Percentiles rank a stretch among this genome's conserved stretches.
phyloP scores from a whole-genome alignment of 495 filamentous ascomycete species.

The Pseudoneurospora amorphoporcata region DNA sequence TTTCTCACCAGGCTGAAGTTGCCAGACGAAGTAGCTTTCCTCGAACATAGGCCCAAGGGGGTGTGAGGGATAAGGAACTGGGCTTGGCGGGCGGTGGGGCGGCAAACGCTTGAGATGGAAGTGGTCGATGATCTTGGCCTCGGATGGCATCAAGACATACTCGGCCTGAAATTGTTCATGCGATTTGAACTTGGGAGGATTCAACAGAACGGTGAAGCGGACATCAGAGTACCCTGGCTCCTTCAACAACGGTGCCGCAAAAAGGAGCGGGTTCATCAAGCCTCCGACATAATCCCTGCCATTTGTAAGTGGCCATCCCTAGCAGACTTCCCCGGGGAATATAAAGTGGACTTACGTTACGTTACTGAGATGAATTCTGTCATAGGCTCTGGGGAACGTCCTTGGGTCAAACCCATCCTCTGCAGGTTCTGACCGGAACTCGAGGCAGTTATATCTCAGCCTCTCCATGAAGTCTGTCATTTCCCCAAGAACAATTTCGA shows the following conservation, averaged over 20 bases:
- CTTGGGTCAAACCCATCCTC: constrained; percentile 2
- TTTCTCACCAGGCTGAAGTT: neutral
- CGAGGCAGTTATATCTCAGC: constrained; percentile 16
- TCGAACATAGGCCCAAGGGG: constrained; percentile 4
- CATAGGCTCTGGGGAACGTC: constrained; percentile 21
- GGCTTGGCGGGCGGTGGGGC: neutral
- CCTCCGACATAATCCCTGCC: constrained; percentile 30
- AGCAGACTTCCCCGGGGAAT: neutral
- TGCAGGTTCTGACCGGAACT: constrained; percentile 7
- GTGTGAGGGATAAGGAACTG: neutral
- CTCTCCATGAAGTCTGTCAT: constrained; percentile 22
- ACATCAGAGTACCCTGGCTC: constrained; percentile 10
- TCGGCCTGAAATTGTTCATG: constrained; percentile 22
- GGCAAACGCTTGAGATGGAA: constrained; percentile 10
- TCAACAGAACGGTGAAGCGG: constrained; percentile 17
- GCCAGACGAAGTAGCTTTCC: constrained; percentile 16
- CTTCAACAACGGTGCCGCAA: constrained; percentile 22
- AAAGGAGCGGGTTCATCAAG: constrained; percentile 19
- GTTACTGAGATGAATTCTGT: constrained; percentile 30
- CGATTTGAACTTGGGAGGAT: constrained; percentile 8
- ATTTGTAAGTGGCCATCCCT: neutral
- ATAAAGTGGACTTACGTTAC: constrained; percentile 22
- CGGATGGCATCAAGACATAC: constrained; percentile 16
- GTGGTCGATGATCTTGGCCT: constrained; percentile 10
- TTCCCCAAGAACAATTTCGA: constrained; percentile 18